phyloP scores from a whole-genome alignment of 2,329 filamentous ascomycete species.

The Fusarium sp. region DNA sequence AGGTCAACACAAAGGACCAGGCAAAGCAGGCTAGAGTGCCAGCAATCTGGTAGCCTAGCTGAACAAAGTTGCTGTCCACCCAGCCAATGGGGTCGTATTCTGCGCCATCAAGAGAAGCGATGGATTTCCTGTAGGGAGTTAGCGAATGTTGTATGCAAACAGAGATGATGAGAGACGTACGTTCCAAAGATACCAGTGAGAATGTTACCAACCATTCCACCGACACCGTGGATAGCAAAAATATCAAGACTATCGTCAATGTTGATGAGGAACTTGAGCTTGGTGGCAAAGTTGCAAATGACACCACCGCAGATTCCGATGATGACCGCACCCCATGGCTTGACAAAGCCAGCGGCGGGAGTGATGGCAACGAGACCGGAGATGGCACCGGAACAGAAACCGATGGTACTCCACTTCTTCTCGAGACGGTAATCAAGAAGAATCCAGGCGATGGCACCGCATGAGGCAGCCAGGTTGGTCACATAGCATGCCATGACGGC shows the following conservation, averaged over 20 bases:
- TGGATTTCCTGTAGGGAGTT: slow-evolving; percentile 65
- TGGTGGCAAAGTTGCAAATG: slow-evolving; percentile 86
- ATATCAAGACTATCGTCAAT: slow-evolving; percentile 91
- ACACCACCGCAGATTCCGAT: slow-evolving; percentile 71
- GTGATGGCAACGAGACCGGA: slow-evolving; percentile 90
- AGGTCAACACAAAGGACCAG: slow-evolving; percentile 75
- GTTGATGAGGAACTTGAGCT: slow-evolving; percentile 78
- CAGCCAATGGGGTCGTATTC: slow-evolving; percentile 70
- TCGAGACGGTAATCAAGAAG: slow-evolving; percentile 91
- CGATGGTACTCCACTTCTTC: slow-evolving; percentile 92
- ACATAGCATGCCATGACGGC: slow-evolving; percentile 90
- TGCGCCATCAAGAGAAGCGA: slow-evolving; percentile 78
- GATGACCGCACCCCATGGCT: slow-evolving; percentile 69
- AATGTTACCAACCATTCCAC: slow-evolving; percentile 83
- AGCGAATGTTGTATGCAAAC: slow-evolving; percentile 14
- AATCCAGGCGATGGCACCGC: slow-evolving; percentile 85
- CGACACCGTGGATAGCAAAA: slow-evolving; percentile 88
- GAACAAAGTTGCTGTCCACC: slow-evolving; percentile 76
- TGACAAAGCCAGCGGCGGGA: slow-evolving; percentile 83
- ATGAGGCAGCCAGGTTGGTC: slow-evolving; percentile 86
- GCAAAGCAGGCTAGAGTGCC: slow-evolving; percentile 72
- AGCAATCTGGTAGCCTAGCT: slow-evolving; percentile 77
- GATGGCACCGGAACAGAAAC: slow-evolving; percentile 91
- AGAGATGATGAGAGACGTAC: slow-evolving; percentile 54
- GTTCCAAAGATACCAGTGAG: slow-evolving; percentile 82